A percentile compares a stretch with the other conserved stretches of the same genome.
Conservation (phyloP, 768 basidiomycete genomes). For the Termitomyces sp. region DNA sequence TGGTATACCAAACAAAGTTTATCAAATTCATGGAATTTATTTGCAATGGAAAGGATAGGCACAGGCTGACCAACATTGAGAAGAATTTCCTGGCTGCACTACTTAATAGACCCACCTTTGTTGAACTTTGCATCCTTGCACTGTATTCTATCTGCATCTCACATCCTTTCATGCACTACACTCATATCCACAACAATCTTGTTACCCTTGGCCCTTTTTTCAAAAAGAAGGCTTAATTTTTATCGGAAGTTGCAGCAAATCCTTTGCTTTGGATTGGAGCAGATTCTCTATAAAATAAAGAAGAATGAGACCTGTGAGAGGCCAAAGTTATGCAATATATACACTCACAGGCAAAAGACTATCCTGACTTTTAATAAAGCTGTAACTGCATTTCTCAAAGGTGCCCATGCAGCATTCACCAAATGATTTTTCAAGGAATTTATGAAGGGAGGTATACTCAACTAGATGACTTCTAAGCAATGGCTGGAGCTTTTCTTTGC, state of each 20-base stretch:
- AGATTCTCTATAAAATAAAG: conserved; percentile 14
- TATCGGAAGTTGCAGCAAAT: background rate
- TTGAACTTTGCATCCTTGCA: conserved; percentile 23
- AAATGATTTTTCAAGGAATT: conserved; percentile 18
- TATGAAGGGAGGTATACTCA: conserved; percentile 11
- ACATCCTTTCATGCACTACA: conserved; percentile 23
- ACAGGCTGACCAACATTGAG: no score
- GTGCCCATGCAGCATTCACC: conserved; percentile 17
- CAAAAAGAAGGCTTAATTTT: background rate
- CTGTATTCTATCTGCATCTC: conserved; percentile 20
- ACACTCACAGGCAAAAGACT: background rate
- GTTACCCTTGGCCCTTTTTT: conserved; percentile 1
- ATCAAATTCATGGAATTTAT: conserved; percentile 23
- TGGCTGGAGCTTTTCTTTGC: conserved; percentile 10
- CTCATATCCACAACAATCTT: conserved; percentile 6
- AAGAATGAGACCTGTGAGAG: conserved; percentile 8
- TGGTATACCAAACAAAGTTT: conserved; percentile 18
- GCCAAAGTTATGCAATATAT: conserved; percentile 14
- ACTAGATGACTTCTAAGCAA: background rate
- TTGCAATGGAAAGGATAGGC: conserved; percentile 22
- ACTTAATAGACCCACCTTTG: conserved; percentile 21
- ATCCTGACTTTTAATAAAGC: conserved; percentile 15
- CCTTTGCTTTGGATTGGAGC: background rate
- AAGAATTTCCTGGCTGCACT: conserved; percentile 16
- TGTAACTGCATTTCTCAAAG: conserved; percentile 21